Percentiles rank a stretch among this genome's conserved stretches.
Conservation (phyloP, 2,329 filamentous ascomycete species). For the Aureobasidium pullulans region DNA sequence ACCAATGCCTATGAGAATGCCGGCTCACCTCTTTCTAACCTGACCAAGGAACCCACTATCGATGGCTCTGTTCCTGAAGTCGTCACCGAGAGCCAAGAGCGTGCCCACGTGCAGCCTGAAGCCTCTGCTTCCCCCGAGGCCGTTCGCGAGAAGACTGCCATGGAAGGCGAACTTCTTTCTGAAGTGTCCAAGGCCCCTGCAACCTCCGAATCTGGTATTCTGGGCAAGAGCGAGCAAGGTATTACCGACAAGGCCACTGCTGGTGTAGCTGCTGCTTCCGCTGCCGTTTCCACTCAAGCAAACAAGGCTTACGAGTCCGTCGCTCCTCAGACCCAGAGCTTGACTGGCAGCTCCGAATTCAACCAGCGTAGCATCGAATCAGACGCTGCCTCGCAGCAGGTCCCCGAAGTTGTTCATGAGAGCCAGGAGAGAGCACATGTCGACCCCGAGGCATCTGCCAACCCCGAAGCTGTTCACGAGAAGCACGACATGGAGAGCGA, state of each 20-base stretch:
- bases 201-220: slow-evolving; percentile 24
- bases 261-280: slow-evolving; percentile 29
- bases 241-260: slow-evolving; percentile 33
- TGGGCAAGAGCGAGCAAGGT: slow-evolving; percentile 27
- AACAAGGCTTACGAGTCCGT: neutral
- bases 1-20: slow-evolving; percentile 17
- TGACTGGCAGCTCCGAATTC: slow-evolving; percentile 28
- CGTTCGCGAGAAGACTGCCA: slow-evolving; percentile 34
- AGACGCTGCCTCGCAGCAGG: slow-evolving; percentile 26
- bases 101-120: slow-evolving; percentile 57
- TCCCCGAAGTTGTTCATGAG: slow-evolving; percentile 34
- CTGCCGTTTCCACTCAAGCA: slow-evolving; percentile 22
- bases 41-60: slow-evolving; percentile 9
- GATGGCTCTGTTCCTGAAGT: slow-evolving; percentile 45
- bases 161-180: slow-evolving; percentile 62
- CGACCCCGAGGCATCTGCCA: slow-evolving; percentile 58
- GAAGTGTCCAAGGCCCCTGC: slow-evolving; percentile 42
- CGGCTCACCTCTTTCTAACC: neutral
- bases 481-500: slow-evolving; percentile 57
- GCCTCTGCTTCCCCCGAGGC: slow-evolving; percentile 58
- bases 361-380: slow-evolving; percentile 26
- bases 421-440: slow-evolving; percentile 61
- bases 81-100: slow-evolving; percentile 64
- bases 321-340: slow-evolving; percentile 22
- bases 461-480: slow-evolving; percentile 44